Percentiles rank a stretch among this genome's conserved stretches.
phyloP scores from a whole-genome alignment of 768 basidiomycete species.

The Tubosaeta sp. region DNA sequence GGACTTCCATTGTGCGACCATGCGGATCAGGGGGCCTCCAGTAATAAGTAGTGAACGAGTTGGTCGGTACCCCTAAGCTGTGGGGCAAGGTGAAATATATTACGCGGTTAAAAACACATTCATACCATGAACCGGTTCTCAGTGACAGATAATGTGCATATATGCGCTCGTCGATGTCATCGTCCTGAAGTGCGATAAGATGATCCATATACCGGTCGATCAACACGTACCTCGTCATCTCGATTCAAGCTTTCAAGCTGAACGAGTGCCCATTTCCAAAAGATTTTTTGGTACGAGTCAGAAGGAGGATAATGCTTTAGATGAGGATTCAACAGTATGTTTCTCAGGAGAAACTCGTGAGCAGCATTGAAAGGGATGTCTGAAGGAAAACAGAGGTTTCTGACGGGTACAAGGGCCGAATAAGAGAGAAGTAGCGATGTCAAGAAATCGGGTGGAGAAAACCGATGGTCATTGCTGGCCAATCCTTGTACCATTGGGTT shows the following conservation, averaged over 20 bases:
- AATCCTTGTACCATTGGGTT: background rate
- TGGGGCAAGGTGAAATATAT: background rate
- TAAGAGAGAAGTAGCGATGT: slow-evolving; percentile 49
- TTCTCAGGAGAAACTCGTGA: slow-evolving; percentile 53
- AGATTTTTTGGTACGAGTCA: slow-evolving; percentile 52
- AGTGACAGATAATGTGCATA: slow-evolving; percentile 59
- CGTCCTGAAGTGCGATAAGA: slow-evolving; percentile 36
- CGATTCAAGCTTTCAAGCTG: slow-evolving; percentile 44
- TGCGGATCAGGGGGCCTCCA: slow-evolving; percentile 37
- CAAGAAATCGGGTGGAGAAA: slow-evolving; percentile 16
- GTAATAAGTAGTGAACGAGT: slow-evolving; percentile 64
- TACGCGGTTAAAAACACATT: background rate
- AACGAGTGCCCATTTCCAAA: slow-evolving; percentile 71
- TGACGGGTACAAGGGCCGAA: slow-evolving; percentile 47
- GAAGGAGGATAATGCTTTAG: slow-evolving; percentile 61
- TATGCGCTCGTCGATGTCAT: slow-evolving; percentile 61
- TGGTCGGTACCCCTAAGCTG: slow-evolving; percentile 28
- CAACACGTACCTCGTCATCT: slow-evolving; percentile 41
- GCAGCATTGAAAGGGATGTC: slow-evolving; percentile 35
- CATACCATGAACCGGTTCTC: slow-evolving; percentile 31
- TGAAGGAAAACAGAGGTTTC: slow-evolving; percentile 38
- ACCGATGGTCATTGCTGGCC: background rate
- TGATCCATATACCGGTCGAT: background rate
- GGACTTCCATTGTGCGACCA: background rate
- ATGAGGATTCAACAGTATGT: slow-evolving; percentile 50